Percentiles rank a stretch among this genome's conserved stretches.
These are phyloP conservation scores for Cutaneotrichosporon sp. DNA, from an alignment of 1,284 basidiomycete species.

Conservation along the genomic window DNA sequence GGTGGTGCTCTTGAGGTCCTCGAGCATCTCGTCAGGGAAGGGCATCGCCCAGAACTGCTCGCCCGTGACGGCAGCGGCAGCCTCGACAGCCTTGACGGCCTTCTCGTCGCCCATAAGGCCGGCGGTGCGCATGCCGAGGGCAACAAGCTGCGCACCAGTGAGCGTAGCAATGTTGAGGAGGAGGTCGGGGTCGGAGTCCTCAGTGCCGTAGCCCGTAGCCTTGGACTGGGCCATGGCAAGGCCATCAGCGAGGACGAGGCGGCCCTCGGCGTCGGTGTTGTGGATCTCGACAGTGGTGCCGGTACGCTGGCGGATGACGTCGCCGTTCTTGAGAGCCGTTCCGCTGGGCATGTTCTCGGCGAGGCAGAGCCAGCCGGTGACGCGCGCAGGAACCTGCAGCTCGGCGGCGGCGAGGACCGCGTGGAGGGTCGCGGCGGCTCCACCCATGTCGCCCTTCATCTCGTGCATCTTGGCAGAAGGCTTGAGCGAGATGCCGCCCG, in stretches of 20 bases:
- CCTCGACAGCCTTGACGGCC: slow-evolving; percentile 19
- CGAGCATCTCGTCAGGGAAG: slow-evolving; percentile 24
- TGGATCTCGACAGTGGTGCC: slow-evolving; percentile 24
- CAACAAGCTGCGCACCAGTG: slow-evolving; percentile 23
- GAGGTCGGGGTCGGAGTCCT: slow-evolving; percentile 24
- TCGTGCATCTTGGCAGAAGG: slow-evolving; percentile 22
- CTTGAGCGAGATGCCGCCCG: slow-evolving; percentile 25
- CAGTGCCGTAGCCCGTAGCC: slow-evolving; percentile 26
- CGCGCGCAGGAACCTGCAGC: slow-evolving; percentile 17
- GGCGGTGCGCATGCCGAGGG: slow-evolving; percentile 24
- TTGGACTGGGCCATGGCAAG: slow-evolving; percentile 19
- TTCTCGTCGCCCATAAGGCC: slow-evolving; percentile 26
- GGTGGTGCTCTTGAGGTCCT: slow-evolving; percentile 20
- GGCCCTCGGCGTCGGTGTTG: slow-evolving; percentile 28
- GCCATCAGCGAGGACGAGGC: slow-evolving; percentile 26
- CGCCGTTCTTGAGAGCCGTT: slow-evolving; percentile 21
- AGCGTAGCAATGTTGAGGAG: slow-evolving; percentile 24
- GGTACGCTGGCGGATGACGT: slow-evolving; percentile 23
- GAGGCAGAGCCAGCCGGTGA: slow-evolving; percentile 24
- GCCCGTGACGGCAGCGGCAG: slow-evolving; percentile 10
- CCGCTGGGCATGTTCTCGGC: slow-evolving; percentile 28
- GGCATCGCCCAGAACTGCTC: slow-evolving; percentile 28
- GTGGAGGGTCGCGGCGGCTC: slow-evolving; percentile 22
- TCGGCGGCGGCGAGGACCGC: slow-evolving; percentile 24
- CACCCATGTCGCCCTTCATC: slow-evolving; percentile 30